Percentiles rank a stretch among this genome's conserved stretches.
These are phyloP conservation scores for Didymella exigua DNA, from an alignment of 2,329 filamentous ascomycete species.

Conservation along the genomic window DNA sequence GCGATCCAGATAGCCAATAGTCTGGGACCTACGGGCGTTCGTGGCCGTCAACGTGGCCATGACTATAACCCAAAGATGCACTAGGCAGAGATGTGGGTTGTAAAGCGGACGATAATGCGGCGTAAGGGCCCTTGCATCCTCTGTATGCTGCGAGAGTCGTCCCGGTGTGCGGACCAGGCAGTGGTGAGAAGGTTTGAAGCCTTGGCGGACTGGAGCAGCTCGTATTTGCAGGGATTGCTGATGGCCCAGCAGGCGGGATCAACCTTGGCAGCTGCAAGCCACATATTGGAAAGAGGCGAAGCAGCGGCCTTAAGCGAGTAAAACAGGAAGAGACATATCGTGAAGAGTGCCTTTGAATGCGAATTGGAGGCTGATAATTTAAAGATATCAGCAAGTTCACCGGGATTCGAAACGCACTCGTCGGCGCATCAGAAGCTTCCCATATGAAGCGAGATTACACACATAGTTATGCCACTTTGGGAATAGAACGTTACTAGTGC, in stretches of 20 bases:
- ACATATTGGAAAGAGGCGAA: constrained; percentile 11
- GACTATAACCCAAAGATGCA: neutral
- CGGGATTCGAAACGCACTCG: neutral
- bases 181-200: neutral
- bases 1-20: neutral
- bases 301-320: neutral
- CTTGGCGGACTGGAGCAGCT: neutral
- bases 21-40: neutral
- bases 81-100: neutral
- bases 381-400: neutral
- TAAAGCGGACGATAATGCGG: neutral
- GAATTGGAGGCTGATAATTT: neutral
- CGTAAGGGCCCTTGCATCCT: neutral
- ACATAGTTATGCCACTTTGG: neutral
- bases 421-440: constrained; percentile 3
- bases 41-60: neutral
- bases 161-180: neutral
- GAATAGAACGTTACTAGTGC: neutral
- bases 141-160: neutral
- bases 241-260: constrained; percentile 1
- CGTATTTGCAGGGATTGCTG: constrained; percentile 5
- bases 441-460: constrained; percentile 3
- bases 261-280: constrained; percentile 16
- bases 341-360: neutral
- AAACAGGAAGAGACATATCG: neutral